These are phyloP conservation scores for Metarhizium robertsii DNA, from an alignment of 2,329 filamentous ascomycete genomes.

Conservation along the genomic window DNA sequence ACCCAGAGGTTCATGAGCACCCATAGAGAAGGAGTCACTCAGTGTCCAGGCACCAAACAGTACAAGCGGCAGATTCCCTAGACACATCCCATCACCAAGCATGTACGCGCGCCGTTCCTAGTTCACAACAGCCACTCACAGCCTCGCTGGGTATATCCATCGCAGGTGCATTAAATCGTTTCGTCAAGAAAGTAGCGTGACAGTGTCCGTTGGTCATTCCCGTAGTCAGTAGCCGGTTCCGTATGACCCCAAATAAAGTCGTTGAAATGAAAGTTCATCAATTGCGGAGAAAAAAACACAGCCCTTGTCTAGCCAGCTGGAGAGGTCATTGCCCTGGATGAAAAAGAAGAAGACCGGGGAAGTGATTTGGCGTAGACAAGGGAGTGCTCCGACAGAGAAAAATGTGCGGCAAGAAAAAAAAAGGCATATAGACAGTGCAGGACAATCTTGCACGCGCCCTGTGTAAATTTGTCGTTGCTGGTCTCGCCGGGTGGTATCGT, in stretches of 20 bases:
- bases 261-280: conserved; percentile 16
- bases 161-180: conserved; percentile 28
- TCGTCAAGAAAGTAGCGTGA: conserved; percentile 26
- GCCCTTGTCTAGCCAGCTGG: neutral
- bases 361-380: conserved; percentile 16
- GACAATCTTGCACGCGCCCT: neutral
- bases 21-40: neutral
- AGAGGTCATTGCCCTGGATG: neutral
- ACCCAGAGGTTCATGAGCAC: neutral
- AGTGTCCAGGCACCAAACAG: neutral
- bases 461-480: neutral
- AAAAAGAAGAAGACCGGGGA: neutral
- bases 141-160: conserved; percentile 33
- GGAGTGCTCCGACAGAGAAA: conserved; percentile 6
- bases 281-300: conserved; percentile 11
- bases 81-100: neutral
- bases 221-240: conserved; percentile 21
- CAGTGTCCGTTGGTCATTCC: conserved; percentile 24
- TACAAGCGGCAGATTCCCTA: neutral
- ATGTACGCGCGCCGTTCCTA: conserved; percentile 10
- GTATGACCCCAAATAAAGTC: conserved; percentile 23
- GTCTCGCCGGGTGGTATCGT: neutral
- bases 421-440: neutral
- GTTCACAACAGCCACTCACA: conserved; percentile 25
- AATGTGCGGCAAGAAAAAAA: neutral